Evolutionary conservation across 2,329 filamentous ascomycete species (phyloP).

Genomic region (Berkeleyomyces rouxiae): DNA sequence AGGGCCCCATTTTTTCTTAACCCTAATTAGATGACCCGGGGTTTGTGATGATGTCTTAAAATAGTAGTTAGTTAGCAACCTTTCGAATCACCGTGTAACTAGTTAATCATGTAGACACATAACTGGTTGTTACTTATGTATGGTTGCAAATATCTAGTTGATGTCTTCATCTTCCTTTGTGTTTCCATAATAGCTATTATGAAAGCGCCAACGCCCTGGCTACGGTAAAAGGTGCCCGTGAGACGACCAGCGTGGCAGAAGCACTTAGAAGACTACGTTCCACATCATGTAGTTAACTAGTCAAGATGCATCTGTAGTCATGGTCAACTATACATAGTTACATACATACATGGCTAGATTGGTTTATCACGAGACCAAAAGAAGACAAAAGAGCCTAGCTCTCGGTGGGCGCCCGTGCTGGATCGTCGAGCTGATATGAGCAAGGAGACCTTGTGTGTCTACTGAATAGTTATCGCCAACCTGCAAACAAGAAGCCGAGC

Average conservation of each 20-base stretch:
- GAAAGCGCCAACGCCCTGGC: background rate
- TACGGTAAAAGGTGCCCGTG: background rate
- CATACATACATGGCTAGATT: no score
- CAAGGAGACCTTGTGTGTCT: background rate
- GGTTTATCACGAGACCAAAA: no score
- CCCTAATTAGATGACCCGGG: background rate
- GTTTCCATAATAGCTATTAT: background rate
- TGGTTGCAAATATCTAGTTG: background rate
- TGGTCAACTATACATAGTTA: background rate
- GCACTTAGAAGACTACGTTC: background rate
- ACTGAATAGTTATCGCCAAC: background rate
- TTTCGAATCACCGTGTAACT: no score
- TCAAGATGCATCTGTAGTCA: background rate
- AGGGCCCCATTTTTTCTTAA: background rate
- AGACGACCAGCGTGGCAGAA: background rate
- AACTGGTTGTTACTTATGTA: no score
- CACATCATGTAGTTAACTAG: background rate
- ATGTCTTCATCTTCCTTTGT: background rate
- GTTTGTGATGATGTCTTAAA: fast-evolving
- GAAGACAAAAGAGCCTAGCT: no score
- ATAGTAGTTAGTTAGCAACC: no score
- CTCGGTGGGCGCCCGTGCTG: no score
- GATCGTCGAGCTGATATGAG: no score
- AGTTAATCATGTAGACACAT: no score
- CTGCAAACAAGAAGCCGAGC: background rate